Conservation (phyloP, 305 asterid genomes). For the Stenogyne calaminthoides region DNA sequence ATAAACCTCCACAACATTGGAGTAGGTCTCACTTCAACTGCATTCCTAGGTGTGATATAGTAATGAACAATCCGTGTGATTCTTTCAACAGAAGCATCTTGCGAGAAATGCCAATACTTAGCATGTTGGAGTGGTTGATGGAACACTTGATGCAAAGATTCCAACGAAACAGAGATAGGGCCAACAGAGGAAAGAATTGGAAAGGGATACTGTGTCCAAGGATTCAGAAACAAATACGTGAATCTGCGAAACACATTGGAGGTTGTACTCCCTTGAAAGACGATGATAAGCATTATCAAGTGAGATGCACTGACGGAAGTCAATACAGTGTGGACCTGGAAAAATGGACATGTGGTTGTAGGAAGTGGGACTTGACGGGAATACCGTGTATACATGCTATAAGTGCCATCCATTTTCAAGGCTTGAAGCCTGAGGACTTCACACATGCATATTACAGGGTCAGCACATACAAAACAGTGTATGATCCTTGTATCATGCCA, state of each 20-base stretch:
- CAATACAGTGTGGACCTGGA: background rate
- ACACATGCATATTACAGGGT: background rate
- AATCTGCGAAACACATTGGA: background rate
- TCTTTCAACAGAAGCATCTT: background rate
- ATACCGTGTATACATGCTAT: background rate
- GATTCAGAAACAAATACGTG: background rate
- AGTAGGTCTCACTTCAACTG: background rate
- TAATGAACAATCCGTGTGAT: background rate
- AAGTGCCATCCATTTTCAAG: background rate
- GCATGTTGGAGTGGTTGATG: background rate
- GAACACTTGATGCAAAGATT: background rate
- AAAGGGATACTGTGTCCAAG: background rate
- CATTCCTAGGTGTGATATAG: background rate
- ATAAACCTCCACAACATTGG: background rate
- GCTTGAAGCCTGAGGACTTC: background rate
- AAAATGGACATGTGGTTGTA: background rate
- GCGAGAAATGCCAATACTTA: background rate
- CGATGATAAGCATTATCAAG: background rate
- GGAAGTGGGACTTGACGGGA: slow-evolving; percentile 1
- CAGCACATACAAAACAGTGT: background rate
- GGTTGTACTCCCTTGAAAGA: background rate
- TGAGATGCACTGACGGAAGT: background rate
- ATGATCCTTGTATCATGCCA: background rate
- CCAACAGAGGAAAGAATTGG: background rate
- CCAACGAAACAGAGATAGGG: background rate